phyloP scores from a whole-genome alignment of 2,329 filamentous ascomycete species.

The Fusarium tanahbumbuense region DNA sequence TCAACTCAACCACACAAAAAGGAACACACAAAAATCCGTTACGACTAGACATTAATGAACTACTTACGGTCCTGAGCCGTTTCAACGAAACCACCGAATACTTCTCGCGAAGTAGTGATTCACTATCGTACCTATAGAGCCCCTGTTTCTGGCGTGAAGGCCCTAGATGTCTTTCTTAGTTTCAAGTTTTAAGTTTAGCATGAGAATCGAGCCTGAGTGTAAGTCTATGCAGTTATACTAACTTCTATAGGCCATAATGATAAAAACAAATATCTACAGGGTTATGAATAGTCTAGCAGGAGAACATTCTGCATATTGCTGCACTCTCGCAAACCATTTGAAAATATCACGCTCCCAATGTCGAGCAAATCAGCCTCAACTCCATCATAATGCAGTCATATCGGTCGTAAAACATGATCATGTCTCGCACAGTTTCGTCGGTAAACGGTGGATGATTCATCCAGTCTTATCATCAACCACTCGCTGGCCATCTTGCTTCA shows the following conservation, averaged over 20 bases:
- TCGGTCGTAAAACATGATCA: slow-evolving; percentile 35
- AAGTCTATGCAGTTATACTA: neutral
- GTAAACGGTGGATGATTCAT: slow-evolving; percentile 15
- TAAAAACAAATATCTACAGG: neutral
- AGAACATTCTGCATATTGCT: neutral
- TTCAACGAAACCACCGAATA: slow-evolving; percentile 20
- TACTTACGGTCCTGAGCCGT: slow-evolving; percentile 30
- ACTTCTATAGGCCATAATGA: neutral
- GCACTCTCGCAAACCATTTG: slow-evolving; percentile 28
- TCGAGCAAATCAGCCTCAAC: slow-evolving; percentile 39
- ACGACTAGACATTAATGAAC: slow-evolving; percentile 39
- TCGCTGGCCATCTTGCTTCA: slow-evolving; percentile 67
- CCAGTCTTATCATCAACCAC: slow-evolving; percentile 61
- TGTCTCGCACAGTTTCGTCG: slow-evolving; percentile 8
- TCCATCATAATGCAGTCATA: slow-evolving; percentile 46
- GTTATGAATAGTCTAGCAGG: neutral
- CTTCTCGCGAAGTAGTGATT: slow-evolving; percentile 22
- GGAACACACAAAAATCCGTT: slow-evolving; percentile 7
- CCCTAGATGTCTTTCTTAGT: neutral
- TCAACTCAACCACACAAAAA: slow-evolving; percentile 2
- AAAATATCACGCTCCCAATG: slow-evolving; percentile 27
- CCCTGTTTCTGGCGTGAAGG: neutral
- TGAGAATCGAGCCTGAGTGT: neutral
- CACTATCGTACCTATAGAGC: slow-evolving; percentile 26
- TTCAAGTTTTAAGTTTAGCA: neutral